These are phyloP conservation scores for Exophiala oligosperma DNA, from an alignment of 2,329 filamentous ascomycete genomes.

Conservation along the genomic window DNA sequence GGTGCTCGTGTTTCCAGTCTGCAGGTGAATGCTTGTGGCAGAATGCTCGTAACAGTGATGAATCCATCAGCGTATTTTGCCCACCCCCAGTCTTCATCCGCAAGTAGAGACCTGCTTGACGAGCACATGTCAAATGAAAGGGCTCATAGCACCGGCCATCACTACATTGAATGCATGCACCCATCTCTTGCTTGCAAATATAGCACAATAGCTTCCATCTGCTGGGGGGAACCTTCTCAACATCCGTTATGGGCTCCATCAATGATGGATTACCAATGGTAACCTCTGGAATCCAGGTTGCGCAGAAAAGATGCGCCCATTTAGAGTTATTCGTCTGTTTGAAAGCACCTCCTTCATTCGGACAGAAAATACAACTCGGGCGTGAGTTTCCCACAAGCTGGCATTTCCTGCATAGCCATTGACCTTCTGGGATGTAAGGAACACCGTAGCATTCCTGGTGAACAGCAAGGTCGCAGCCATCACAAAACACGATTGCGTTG, in stretches of 20 bases:
- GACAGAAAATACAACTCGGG: conserved; percentile 96
- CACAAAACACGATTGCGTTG: conserved; percentile 98
- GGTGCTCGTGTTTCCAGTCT: conserved; percentile 85
- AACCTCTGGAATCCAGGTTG: conserved; percentile 98
- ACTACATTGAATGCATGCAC: conserved; percentile 95
- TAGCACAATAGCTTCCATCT: conserved; percentile 95
- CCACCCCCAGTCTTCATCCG: conserved; percentile 95
- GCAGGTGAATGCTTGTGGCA: conserved; percentile 92
- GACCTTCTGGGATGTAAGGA: conserved; percentile 96
- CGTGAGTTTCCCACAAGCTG: conserved; percentile 90
- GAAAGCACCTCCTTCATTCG: conserved; percentile 95
- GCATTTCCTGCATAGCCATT: conserved; percentile 97
- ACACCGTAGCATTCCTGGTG: conserved; percentile 99
- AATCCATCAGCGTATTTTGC: conserved; percentile 73
- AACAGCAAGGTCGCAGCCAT: conserved; percentile 94
- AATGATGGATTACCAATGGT: conserved; percentile 93
- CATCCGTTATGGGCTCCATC: conserved; percentile 97
- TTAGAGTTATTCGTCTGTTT: conserved; percentile 96
- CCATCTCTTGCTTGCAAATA: conserved; percentile 96
- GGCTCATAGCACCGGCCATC: conserved; percentile 97
- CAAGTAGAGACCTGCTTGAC: conserved; percentile 80
- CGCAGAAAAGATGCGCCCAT: conserved; percentile 94
- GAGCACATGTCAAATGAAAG: conserved; percentile 95
- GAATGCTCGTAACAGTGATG: conserved; percentile 85
- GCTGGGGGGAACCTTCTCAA: conserved; percentile 93